Base-by-base conservation (phyloP, 208 protist species). In the Leishmania braziliensis region DNA sequence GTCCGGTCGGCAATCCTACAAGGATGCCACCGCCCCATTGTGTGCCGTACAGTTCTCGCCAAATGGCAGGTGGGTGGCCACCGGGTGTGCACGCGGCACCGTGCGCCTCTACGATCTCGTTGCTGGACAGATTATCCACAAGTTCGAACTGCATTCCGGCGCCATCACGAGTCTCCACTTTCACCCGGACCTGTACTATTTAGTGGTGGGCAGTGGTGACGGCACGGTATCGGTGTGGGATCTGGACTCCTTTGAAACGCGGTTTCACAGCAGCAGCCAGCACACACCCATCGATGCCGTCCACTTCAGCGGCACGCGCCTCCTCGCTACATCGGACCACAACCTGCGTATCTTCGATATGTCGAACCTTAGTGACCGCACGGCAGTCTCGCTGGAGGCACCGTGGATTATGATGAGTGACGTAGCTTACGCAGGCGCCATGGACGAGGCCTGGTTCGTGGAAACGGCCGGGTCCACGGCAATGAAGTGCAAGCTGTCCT, bases 111-210 rank as follows among this genome's bases (percentile, higher is more conserved):
- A 97, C 82, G 89, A 95, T 82, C 84, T 96, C 48, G 72, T 79
- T 3, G 86, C 89, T 14, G 90, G 86, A 65, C 86, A 90, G 50
- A 74, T 90, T 16, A 79, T 91, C 46, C 79, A 80, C 58, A 87
- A 86, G 62, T 87, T 96, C 62, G 81, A 88, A 51, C 81, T 90
- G 33, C 91, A 96, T 80, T 85, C 77, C 23, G 90, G 91, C 43
- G 84, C 94, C 72, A 93, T 97, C 75, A 96, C 94, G 14, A 91
- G 88, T 46, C 85, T 97, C 43, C 86, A 91, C 80, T 97, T 97
- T 70, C 91, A 97, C 79, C 91, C 92, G 1, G 91, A 96, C 51
- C 70, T 86, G 16, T 92, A 90, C 83, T 94, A 88, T 74, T 74
- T 97, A 50, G 88, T 88, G 18, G 92, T 93, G 20, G 91, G 89